A percentile compares a stretch with the other conserved stretches of the same genome.
These are phyloP conservation scores for Ogataea minuta DNA, from an alignment of 805 yeast species.

Conservation along the genomic window DNA sequence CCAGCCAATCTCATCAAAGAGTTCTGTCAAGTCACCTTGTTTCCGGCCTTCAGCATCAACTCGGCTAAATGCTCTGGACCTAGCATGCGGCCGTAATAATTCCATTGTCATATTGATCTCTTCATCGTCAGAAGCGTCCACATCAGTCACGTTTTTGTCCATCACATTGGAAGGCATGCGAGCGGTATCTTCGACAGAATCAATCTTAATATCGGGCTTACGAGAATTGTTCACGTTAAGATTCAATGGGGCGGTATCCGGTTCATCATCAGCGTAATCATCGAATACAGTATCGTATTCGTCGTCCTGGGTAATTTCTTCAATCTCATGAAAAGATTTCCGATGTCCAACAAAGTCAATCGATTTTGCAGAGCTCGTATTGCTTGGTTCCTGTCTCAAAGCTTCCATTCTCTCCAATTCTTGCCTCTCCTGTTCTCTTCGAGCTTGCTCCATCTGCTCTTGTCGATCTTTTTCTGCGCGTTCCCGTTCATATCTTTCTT, in stretches of 20 bases:
- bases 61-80: slow-evolving; percentile 34
- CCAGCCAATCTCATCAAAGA: slow-evolving; percentile 81
- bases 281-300: slow-evolving; percentile 29
- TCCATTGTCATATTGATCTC: slow-evolving; percentile 7
- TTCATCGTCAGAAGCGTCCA: slow-evolving; percentile 2
- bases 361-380: slow-evolving; percentile 18
- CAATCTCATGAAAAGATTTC: slow-evolving; percentile 28
- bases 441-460: background rate
- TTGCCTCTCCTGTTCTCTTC: background rate
- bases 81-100: slow-evolving; percentile 20
- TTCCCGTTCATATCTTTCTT: background rate
- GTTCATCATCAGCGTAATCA: slow-evolving; percentile 29
- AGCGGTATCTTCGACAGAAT: slow-evolving; percentile 3
- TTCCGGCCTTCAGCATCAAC: slow-evolving; percentile 22
- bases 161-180: background rate
- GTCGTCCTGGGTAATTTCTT: slow-evolving; percentile 25
- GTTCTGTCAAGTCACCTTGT: slow-evolving; percentile 49
- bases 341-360: slow-evolving; percentile 35
- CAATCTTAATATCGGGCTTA: slow-evolving; percentile 15
- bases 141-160: slow-evolving; percentile 5
- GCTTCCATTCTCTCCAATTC: background rate
- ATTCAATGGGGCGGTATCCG: slow-evolving; percentile 26
- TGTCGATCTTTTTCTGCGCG: background rate
- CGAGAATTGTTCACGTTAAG: slow-evolving; percentile 7
- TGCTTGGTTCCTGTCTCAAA: background rate